Evolutionary conservation across 2,329 filamentous ascomycete genomes (phyloP).

Genomic region (Fusarium sp.): DNA sequence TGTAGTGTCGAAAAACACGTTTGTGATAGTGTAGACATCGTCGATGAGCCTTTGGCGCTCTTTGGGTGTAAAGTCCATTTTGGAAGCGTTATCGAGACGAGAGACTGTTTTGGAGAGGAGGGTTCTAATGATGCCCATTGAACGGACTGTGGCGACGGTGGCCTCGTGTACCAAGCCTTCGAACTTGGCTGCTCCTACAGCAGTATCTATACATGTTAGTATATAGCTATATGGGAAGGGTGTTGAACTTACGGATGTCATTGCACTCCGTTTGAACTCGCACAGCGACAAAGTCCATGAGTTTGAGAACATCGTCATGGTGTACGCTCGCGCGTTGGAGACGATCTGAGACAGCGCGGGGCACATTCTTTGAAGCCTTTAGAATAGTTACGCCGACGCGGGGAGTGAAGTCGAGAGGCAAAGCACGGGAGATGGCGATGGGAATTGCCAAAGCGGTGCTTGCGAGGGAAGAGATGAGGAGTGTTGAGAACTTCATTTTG

Average conservation of each 20-base stretch:
- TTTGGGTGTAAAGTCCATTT: not conserved
- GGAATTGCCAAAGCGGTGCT: not conserved
- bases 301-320: not conserved
- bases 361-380: not conserved
- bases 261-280: not conserved
- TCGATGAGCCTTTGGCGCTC: not conserved
- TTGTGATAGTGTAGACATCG: not conserved
- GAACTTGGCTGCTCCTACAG: not conserved
- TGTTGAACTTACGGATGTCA: slow-evolving; percentile 5
- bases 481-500: slow-evolving; percentile 24
- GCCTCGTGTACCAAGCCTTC: not conserved
- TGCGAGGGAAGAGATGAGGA: slow-evolving; percentile 4
- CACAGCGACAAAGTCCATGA: not conserved
- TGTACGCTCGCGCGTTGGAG: not conserved
- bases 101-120: not conserved
- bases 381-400: not conserved
- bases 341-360: not conserved
- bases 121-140: slow-evolving; percentile 12
- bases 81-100: not conserved
- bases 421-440: not conserved
- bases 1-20: not conserved
- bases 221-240: accelerated
- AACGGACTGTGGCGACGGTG: not conserved
- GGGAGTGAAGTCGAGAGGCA: not conserved
- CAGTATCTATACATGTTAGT: not conserved